phyloP scores from a whole-genome alignment of 2,329 filamentous ascomycete genomes.

The Exophiala phaeomuriformis region DNA sequence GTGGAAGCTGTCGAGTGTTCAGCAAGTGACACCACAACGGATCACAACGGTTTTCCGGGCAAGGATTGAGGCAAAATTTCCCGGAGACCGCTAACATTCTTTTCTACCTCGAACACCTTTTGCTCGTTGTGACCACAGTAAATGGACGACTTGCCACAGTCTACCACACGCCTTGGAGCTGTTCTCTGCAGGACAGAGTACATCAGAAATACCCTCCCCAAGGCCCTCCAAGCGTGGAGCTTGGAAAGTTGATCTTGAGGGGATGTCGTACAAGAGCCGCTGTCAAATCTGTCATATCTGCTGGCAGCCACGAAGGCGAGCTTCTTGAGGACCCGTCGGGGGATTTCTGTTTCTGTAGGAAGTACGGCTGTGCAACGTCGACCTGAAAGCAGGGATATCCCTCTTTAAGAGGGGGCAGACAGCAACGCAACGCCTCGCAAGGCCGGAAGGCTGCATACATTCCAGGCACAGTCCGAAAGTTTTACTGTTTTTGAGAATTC shows the following conservation, averaged over 20 bases:
- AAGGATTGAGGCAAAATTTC: slow-evolving; percentile 6
- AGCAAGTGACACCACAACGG: slow-evolving; percentile 14
- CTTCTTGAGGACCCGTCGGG: slow-evolving; percentile 6
- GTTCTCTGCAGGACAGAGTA: not conserved
- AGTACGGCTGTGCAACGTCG: slow-evolving; percentile 9
- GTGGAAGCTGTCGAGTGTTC: not conserved
- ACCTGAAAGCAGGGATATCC: not conserved
- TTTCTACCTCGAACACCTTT: not conserved
- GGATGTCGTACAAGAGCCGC: slow-evolving; percentile 15
- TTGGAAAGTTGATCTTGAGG: too few species aligned
- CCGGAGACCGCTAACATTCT: not conserved
- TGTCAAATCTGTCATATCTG: slow-evolving; percentile 27
- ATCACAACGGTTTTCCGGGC: slow-evolving; percentile 11
- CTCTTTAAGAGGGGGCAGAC: not conserved
- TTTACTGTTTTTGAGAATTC: slow-evolving; percentile 2
- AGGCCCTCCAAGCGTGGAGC: not conserved
- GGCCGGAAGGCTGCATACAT: slow-evolving; percentile 4
- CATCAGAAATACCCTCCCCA: not conserved
- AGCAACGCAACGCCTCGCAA: not conserved
- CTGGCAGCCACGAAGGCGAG: slow-evolving; percentile 14
- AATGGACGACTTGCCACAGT: too few species aligned
- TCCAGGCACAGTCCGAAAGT: slow-evolving; percentile 4
- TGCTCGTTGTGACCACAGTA: not conserved
- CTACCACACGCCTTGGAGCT: too few species aligned
- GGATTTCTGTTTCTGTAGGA: slow-evolving; percentile 8